Evolutionary conservation across 1,284 basidiomycete species (phyloP).

Genomic region (Fistulinella staudtii): DNA sequence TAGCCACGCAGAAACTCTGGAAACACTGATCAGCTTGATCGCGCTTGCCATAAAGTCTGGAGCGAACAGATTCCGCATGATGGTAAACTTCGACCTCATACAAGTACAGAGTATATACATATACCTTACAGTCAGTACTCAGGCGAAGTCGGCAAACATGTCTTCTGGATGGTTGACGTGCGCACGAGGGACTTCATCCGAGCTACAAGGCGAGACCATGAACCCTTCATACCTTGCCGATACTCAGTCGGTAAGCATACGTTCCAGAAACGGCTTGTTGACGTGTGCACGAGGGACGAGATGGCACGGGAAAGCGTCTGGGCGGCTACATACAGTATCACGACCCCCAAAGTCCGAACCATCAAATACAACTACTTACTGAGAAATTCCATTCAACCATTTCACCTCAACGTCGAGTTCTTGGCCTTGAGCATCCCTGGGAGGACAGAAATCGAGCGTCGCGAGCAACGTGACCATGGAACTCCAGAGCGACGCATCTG

Average conservation of each 20-base stretch:
- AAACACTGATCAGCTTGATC: too few species aligned
- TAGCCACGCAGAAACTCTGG: too few species aligned
- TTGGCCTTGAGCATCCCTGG: conserved; percentile 4
- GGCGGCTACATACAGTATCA: neutral
- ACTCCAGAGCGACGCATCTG: conserved; percentile 10
- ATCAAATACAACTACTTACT: neutral
- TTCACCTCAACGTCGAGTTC: neutral
- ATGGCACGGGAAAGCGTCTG: neutral
- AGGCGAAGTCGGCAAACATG: too few species aligned
- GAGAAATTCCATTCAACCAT: conserved; percentile 5
- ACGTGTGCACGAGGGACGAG: neutral
- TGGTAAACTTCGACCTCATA: too few species aligned
- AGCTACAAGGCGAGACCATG: too few species aligned
- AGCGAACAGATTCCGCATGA: too few species aligned
- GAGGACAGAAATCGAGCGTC: conserved; percentile 7
- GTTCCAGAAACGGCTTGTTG: neutral
- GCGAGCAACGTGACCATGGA: conserved; percentile 12
- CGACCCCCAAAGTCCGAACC: neutral
- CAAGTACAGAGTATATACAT: too few species aligned
- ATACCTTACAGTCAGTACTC: too few species aligned
- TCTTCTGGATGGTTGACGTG: too few species aligned
- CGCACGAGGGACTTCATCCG: too few species aligned
- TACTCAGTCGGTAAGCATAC: neutral
- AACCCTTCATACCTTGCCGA: too few species aligned
- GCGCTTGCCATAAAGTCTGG: too few species aligned